A percentile compares a stretch with the other conserved stretches of the same genome.
Conservation (phyloP, 2,329 filamentous ascomycete genomes). For the Verticillium klebahnii region DNA sequence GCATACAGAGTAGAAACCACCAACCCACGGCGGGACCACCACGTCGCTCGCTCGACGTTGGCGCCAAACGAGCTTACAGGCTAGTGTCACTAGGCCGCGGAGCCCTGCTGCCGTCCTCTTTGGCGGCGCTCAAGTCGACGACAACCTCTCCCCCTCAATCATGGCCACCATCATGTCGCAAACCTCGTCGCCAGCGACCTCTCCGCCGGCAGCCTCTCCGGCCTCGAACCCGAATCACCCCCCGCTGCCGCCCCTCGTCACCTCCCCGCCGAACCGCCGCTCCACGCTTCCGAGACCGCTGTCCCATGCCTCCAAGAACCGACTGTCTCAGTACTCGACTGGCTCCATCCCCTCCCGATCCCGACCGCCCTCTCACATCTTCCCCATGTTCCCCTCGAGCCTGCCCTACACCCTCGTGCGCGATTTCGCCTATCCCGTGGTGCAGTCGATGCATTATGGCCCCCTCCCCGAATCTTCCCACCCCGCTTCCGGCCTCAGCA, state of each 20-base stretch:
- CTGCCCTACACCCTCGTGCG: conserved; percentile 85
- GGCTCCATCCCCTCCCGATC: conserved; percentile 66
- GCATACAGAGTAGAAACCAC: not conserved
- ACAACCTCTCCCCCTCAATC: not conserved
- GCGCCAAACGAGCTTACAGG: not conserved
- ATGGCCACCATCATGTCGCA: conserved; percentile 55
- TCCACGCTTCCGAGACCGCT: conserved; percentile 60
- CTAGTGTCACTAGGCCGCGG: not conserved
- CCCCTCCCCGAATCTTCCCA: conserved; percentile 70
- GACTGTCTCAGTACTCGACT: conserved; percentile 79
- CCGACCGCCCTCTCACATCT: conserved; percentile 74
- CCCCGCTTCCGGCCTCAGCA: conserved; percentile 75
- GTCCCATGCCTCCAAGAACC: conserved; percentile 75
- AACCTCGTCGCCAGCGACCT: conserved; percentile 48
- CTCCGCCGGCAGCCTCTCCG: conserved; percentile 43
- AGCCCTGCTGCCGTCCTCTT: conserved; percentile 11
- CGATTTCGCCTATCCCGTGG: conserved; percentile 86
- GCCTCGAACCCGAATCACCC: conserved; percentile 47
- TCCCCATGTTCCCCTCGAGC: conserved; percentile 79
- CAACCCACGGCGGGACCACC: not conserved
- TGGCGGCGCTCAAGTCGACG: conserved; percentile 23
- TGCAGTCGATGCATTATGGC: conserved; percentile 89
- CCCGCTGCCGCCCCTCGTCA: conserved; percentile 51
- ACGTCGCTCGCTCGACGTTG: not conserved
- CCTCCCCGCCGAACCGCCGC: conserved; percentile 53